A percentile compares a stretch with the other conserved stretches of the same genome.
Evolutionary conservation across 441 rosid species (phyloP).

Genomic region (Adansonia gregorii): DNA sequence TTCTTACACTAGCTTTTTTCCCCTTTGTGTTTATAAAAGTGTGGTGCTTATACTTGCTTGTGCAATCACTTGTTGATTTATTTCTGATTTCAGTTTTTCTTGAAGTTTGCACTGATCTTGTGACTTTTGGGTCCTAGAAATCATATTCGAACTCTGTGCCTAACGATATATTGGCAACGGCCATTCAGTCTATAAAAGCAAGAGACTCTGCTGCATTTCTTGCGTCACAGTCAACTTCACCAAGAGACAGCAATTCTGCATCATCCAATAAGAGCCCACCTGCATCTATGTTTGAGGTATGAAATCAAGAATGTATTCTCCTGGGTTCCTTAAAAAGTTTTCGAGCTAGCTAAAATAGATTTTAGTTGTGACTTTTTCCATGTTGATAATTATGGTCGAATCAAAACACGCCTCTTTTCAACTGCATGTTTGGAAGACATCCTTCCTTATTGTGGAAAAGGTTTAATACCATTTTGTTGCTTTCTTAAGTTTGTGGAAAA

Average conservation of each 20-base stretch:
- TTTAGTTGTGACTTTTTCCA: too few relatives aligned
- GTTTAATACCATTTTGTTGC: too few relatives aligned
- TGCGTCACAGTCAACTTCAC: constrained; percentile 30
- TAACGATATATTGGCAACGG: constrained; percentile 28
- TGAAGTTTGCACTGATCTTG: constrained; percentile 21
- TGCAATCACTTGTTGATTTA: constrained; percentile 14
- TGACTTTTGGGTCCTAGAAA: constrained; percentile 34
- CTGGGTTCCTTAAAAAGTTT: not conserved
- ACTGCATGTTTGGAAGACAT: not conserved
- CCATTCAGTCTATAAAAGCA: constrained; percentile 16
- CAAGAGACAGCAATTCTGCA: constrained; percentile 31
- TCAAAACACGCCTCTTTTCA: not conserved
- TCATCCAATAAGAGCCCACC: constrained; percentile 31
- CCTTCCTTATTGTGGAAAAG: not conserved
- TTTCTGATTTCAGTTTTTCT: not conserved
- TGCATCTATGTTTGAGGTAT: constrained; percentile 47
- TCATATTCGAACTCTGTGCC: constrained; percentile 30
- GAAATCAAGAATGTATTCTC: not conserved
- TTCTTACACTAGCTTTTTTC: not conserved
- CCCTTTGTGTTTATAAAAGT: not conserved
- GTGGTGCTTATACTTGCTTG: not conserved
- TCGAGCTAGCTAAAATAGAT: not conserved
- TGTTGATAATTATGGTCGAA: not conserved
- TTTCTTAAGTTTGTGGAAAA: too few relatives aligned
- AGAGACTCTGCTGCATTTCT: constrained; percentile 33